Conservation (phyloP, 306 rosid species). For the Luffa aegyptiaca region DNA sequence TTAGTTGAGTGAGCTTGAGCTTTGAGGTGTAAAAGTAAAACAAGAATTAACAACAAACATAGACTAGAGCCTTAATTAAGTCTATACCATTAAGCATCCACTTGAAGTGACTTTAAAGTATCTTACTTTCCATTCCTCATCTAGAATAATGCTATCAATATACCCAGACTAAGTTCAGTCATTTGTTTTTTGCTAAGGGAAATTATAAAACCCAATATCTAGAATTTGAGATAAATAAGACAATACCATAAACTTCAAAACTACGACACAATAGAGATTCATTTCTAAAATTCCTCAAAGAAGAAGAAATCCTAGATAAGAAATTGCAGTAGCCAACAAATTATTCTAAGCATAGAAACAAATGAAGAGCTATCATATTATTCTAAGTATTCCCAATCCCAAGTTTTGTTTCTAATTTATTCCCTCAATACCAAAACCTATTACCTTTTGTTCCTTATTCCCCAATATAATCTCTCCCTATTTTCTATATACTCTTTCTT, state of each 20-base stretch:
- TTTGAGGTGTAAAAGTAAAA: not conserved
- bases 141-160: conserved; percentile 67
- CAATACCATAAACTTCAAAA: not conserved
- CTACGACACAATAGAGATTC: not conserved
- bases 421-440: no score
- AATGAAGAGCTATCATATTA: not conserved
- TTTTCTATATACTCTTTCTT: no score
- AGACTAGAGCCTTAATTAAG: no score
- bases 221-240: not conserved
- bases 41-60: not conserved
- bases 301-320: not conserved
- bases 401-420: no score
- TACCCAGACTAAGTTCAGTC: conserved; percentile 60
- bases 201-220: not conserved
- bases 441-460: no score
- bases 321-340: not conserved
- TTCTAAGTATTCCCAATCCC: no score
- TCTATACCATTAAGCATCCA: not conserved
- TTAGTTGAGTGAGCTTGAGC: not conserved
- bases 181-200: conserved; percentile 16
- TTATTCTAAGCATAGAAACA: not conserved
- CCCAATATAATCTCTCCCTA: no score
- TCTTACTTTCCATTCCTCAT: conserved; percentile 38
- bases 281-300: not conserved
- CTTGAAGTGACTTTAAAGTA: not conserved